phyloP scores from a whole-genome alignment of 73 alveolate species.

The Durusdinium trenchii region DNA sequence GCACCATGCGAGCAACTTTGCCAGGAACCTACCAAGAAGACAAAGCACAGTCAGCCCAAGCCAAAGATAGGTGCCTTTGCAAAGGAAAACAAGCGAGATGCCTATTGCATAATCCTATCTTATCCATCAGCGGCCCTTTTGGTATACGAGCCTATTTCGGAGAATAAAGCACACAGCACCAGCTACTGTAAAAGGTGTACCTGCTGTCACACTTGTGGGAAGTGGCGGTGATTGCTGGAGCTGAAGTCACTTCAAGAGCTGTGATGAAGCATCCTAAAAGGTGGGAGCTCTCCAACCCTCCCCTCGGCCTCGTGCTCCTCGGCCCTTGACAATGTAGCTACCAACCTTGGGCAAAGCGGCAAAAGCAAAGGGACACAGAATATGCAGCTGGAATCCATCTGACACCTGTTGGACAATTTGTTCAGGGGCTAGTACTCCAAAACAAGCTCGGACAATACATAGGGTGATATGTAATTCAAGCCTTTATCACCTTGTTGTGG shows the following conservation, averaged over 20 bases:
- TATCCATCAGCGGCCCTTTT: too few species aligned
- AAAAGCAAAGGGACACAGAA: not conserved
- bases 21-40: conserved; percentile 58
- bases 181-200: not conserved
- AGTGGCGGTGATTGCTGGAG: not conserved
- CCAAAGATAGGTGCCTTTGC: not conserved
- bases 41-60: not conserved
- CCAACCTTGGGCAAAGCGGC: conserved; percentile 52
- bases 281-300: too few species aligned
- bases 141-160: not conserved
- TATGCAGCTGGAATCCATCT: too few species aligned
- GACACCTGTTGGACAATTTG: too few species aligned
- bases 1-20: conserved; percentile 96
- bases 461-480: too few species aligned
- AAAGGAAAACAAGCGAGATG: too few species aligned
- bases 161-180: not conserved
- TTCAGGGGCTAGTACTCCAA: too few species aligned
- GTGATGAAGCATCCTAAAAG: not conserved
- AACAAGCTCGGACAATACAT: too few species aligned
- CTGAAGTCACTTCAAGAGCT: not conserved
- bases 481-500: too few species aligned
- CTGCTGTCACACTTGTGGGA: not conserved
- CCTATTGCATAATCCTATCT: too few species aligned
- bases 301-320: conserved; percentile 73
- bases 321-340: conserved; percentile 95